Evolutionary conservation across 768 basidiomycete species (phyloP).

Genomic region (Calocybe indica): DNA sequence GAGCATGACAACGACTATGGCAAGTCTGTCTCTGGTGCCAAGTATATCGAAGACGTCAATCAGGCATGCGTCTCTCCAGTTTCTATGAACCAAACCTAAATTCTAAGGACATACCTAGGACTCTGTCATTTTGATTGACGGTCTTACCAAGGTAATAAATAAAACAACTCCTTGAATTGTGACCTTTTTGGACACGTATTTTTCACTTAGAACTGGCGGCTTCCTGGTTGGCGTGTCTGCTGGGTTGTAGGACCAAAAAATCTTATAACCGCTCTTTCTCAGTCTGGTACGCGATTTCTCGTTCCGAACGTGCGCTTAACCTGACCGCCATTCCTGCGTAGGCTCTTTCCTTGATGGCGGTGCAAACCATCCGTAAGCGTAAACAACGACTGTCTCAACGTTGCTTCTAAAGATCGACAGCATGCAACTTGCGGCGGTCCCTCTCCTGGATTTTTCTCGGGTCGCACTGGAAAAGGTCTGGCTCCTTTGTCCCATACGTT

Average conservation of each 20-base stretch:
- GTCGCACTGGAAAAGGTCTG: slow-evolving; percentile 65
- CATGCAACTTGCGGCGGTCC: slow-evolving; percentile 83
- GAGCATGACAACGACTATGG: slow-evolving; percentile 71
- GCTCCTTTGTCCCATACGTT: not conserved
- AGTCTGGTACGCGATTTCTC: slow-evolving; percentile 48
- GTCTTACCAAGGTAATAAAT: slow-evolving; percentile 73
- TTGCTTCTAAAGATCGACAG: slow-evolving; percentile 24
- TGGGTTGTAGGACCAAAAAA: slow-evolving; percentile 93
- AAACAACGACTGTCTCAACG: not conserved
- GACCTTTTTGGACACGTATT: not conserved
- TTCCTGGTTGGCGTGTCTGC: slow-evolving; percentile 92
- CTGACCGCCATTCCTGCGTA: slow-evolving; percentile 7
- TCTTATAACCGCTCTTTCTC: slow-evolving; percentile 84
- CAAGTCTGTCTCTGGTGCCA: slow-evolving; percentile 74
- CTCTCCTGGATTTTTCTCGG: slow-evolving; percentile 67
- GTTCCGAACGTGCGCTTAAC: slow-evolving; percentile 1
- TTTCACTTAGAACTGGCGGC: slow-evolving; percentile 77
- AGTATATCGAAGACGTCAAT: slow-evolving; percentile 84
- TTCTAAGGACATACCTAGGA: slow-evolving; percentile 37
- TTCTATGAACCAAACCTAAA: no score
- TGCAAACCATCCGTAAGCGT: slow-evolving; percentile 81
- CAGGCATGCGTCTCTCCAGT: slow-evolving; percentile 27
- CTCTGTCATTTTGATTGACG: slow-evolving; percentile 81
- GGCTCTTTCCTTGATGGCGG: slow-evolving; percentile 94
- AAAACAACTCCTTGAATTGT: not conserved